Conservation (phyloP, 139 green algal species). For the Chlamydomonas sp. region DNA sequence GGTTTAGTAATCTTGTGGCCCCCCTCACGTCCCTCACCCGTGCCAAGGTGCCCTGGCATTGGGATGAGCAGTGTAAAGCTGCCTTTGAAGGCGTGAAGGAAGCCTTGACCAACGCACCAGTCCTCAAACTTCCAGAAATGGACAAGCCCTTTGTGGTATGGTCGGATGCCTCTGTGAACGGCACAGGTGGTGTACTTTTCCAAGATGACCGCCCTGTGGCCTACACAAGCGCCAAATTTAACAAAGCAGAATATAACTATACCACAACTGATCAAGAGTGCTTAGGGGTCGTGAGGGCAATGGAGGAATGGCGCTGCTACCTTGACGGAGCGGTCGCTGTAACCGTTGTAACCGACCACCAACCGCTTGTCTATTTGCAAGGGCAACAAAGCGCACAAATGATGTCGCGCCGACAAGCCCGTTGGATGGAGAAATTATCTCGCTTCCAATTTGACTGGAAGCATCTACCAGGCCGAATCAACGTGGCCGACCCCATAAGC, state of each 20-base stretch:
- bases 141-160: slow-evolving; percentile 22
- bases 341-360: slow-evolving; percentile 49
- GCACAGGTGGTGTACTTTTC: slow-evolving; percentile 36
- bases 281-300: slow-evolving; percentile 36
- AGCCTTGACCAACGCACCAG: slow-evolving; percentile 28
- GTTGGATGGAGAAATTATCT: slow-evolving; percentile 34
- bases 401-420: not conserved
- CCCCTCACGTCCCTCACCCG: slow-evolving; percentile 45
- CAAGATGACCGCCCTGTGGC: slow-evolving; percentile 48
- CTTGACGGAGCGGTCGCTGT: slow-evolving; percentile 11
- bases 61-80: not conserved
- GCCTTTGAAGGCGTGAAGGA: slow-evolving; percentile 38
- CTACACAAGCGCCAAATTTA: slow-evolving; percentile 40
- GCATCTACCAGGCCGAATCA: slow-evolving; percentile 51
- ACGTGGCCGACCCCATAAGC: slow-evolving; percentile 54
- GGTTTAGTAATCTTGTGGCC: slow-evolving; percentile 23
- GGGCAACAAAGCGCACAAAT: not conserved
- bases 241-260: slow-evolving; percentile 51
- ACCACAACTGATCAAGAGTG: slow-evolving; percentile 44
- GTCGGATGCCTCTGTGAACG: slow-evolving; percentile 37
- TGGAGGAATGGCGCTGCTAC: slow-evolving; percentile 54
- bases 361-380: slow-evolving; percentile 29
- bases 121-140: slow-evolving; percentile 19
- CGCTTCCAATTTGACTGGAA: slow-evolving; percentile 46
- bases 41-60: not conserved